Base-by-base conservation (phyloP, 345 rosid species). In the Ceriops decandra region DNA sequence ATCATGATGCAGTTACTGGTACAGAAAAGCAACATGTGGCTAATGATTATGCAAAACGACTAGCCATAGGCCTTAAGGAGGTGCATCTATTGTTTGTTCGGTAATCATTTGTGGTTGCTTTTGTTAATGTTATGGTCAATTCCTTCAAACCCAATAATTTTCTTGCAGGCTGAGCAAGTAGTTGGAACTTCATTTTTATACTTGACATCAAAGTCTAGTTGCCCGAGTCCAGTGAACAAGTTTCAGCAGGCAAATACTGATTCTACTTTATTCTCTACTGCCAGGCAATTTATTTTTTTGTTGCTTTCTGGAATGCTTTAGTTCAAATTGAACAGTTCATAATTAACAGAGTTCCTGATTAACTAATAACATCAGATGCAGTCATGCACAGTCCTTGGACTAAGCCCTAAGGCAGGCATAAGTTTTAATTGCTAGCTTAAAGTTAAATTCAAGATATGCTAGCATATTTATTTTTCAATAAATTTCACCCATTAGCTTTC, bases 21-120 rank as follows among this genome's bases (percentile, higher is more conserved):
- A 85, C 85, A 9, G 69, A 64, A 19, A 80, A 80, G 81, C 84
- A 85, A 69, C 88, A 85, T 32, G 88, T 85, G 35, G 85, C 88
- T 30, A 2, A 74, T 72, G 88, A 85, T 73, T 85, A 85, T 71
- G 84, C 83, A 28, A 80, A 78, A 72, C 76, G 88, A 56, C 64
- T 74, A 20, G 56, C 69, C 65, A 85, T 78, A 57, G 88, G 88
- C 67, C 82, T 80, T 8, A 53, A 38, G 24, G 72, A 85, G 88
- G 88, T 85, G 6, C 28, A 26, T 60, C 58, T 72, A 58, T 57
- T 42, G 51, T 56, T 13, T 26, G 27, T 64, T 27, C 17, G 13
- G 22, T 5, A 35, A 65, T 32, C 47, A 57, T 30, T 54, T 31
- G 64, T 15, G 52, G n/a, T 36, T 71, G n/a, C 35, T n/a, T 68